These are phyloP conservation scores for Saturnispora gosingensis DNA, from an alignment of 805 yeast species.

Conservation along the genomic window DNA sequence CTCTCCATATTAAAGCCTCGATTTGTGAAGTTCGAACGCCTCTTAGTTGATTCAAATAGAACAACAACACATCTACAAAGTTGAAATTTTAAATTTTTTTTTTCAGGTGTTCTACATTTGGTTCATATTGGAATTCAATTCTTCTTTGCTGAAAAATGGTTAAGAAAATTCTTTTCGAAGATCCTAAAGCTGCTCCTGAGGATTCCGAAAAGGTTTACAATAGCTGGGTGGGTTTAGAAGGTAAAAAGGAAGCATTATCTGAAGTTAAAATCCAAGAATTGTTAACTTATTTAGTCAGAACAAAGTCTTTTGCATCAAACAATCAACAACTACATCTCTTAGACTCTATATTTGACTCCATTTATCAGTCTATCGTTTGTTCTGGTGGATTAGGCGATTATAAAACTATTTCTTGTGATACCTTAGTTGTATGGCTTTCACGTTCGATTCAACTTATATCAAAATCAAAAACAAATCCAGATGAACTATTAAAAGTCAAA, in stretches of 20 bases:
- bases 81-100: background rate
- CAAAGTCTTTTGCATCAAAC: constrained; percentile 5
- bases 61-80: background rate
- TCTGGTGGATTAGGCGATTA: constrained; percentile 29
- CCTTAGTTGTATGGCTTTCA: constrained; percentile 55
- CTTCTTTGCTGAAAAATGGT: constrained; percentile 3
- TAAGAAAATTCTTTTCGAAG: constrained; percentile 1
- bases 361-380: constrained; percentile 26
- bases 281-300: constrained; percentile 2
- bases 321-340: background rate
- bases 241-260: background rate
- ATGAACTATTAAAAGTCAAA: background rate
- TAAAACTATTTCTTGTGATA: constrained; percentile 44
- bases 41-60: background rate
- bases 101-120: background rate
- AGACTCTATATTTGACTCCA: constrained; percentile 11
- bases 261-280: background rate
- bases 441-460: constrained; percentile 37
- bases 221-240: background rate
- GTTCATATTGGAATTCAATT: background rate
- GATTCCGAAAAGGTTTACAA: background rate
- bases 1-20: constrained; percentile 44
- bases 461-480: constrained; percentile 2
- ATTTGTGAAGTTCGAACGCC: background rate
- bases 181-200: background rate